Conservation (phyloP, 805 yeast genomes). For the Cyberlindnera galapagoensis region DNA sequence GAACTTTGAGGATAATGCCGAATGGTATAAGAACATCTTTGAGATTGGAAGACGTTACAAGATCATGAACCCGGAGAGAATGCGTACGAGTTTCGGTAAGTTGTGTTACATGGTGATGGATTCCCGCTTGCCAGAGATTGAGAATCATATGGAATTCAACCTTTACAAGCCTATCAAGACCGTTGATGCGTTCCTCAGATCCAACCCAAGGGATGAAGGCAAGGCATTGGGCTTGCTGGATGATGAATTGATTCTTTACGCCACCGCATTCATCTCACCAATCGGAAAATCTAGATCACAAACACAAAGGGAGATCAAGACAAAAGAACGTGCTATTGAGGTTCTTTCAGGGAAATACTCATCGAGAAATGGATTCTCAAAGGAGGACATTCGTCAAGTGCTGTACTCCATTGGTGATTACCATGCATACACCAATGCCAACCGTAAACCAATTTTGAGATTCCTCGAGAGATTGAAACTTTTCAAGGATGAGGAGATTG, state of each 20-base stretch:
- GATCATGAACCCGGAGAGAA: constrained; percentile 77
- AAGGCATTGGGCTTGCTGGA: constrained; percentile 40
- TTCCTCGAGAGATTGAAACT: constrained; percentile 48
- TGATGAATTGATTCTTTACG: constrained; percentile 53
- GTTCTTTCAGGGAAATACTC: constrained; percentile 44
- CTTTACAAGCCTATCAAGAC: constrained; percentile 67
- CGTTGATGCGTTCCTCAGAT: constrained; percentile 40
- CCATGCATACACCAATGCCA: constrained; percentile 63
- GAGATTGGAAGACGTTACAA: constrained; percentile 79
- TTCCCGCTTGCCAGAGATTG: constrained; percentile 65
- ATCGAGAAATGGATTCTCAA: constrained; percentile 32
- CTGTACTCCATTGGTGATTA: constrained; percentile 76
- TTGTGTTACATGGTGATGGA: constrained; percentile 83
- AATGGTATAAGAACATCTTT: constrained; percentile 65
- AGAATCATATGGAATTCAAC: constrained; percentile 68
- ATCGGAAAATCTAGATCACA: constrained; percentile 46
- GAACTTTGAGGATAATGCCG: constrained; percentile 62
- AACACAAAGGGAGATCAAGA: constrained; percentile 53
- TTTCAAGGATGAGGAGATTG: constrained; percentile 39
- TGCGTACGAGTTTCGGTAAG: constrained; percentile 76
- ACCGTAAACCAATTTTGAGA: constrained; percentile 58
- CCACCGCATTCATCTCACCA: constrained; percentile 63
- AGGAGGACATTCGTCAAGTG: constrained; percentile 65
- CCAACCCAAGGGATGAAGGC: constrained; percentile 31
- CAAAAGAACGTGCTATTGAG: constrained; percentile 68